These are phyloP conservation scores for Extremus antarcticus DNA, from an alignment of 495 filamentous ascomycete genomes.

Conservation along the genomic window DNA sequence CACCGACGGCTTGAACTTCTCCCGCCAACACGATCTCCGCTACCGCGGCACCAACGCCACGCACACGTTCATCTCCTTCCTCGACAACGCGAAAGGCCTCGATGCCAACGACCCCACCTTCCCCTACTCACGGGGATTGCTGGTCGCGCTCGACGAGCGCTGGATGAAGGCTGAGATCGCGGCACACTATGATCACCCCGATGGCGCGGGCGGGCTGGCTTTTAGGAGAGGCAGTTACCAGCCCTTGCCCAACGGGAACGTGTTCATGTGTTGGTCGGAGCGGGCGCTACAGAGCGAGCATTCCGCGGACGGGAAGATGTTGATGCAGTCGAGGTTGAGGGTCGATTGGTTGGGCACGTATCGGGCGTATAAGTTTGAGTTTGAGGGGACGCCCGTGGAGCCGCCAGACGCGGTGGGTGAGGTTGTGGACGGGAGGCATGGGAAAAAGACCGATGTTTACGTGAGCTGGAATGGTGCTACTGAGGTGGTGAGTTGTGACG, in stretches of 20 bases:
- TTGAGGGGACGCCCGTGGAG: conserved; percentile 1
- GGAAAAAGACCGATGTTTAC: not conserved
- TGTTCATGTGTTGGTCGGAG: conserved; percentile 13
- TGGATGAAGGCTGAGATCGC: not conserved
- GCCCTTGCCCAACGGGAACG: conserved; percentile 6
- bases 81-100: conserved; percentile 10
- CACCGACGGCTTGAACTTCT: conserved; percentile 5
- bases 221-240: conserved; percentile 1
- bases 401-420: conserved; percentile 3
- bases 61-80: conserved; percentile 8
- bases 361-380: conserved; percentile 9
- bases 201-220: not conserved
- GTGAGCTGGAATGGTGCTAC: conserved; percentile 21
- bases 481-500: conserved; percentile 5
- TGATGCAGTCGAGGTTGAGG: not conserved
- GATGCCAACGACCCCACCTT: not conserved
- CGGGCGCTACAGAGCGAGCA: conserved; percentile 5
- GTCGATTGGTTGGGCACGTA: conserved; percentile 4
- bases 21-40: conserved; percentile 10
- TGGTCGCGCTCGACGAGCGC: conserved; percentile 8
- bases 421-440: not conserved
- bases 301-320: conserved; percentile 2
- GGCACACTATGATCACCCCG: conserved; percentile 5
- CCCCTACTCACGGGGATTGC: conserved; percentile 5
- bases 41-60: conserved; percentile 8